phyloP scores from a whole-genome alignment of 352 stramenopile species.

The Phytophthora hibernalis region DNA sequence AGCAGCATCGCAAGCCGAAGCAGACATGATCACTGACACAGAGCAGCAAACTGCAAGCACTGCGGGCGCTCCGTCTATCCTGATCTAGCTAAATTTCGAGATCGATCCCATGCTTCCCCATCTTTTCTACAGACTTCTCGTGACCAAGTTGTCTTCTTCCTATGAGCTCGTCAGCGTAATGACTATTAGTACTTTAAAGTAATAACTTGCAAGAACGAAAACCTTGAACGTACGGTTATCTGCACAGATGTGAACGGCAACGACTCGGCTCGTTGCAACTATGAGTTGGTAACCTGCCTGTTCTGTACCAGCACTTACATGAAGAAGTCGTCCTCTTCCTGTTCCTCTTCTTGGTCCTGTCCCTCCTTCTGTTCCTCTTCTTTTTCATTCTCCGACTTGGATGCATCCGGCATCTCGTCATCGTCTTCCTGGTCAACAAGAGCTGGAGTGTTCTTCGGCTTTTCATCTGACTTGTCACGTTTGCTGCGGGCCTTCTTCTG shows the following conservation, averaged over 20 bases:
- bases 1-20: slow-evolving; percentile 77
- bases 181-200: slow-evolving; percentile 26
- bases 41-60: slow-evolving; percentile 53
- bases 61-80: slow-evolving; percentile 60
- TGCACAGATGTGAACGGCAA: not conserved
- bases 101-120: slow-evolving; percentile 17
- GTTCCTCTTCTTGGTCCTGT: slow-evolving; percentile 37
- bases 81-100: slow-evolving; percentile 52
- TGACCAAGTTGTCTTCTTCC: slow-evolving; percentile 4
- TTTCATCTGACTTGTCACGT: slow-evolving; percentile 51
- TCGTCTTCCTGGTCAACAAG: slow-evolving; percentile 70
- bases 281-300: not conserved
- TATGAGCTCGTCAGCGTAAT: slow-evolving; percentile 34
- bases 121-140: not conserved
- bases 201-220: slow-evolving; percentile 26
- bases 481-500: slow-evolving; percentile 69
- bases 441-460: slow-evolving; percentile 35
- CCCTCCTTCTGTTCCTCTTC: slow-evolving; percentile 32
- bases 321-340: slow-evolving; percentile 79
- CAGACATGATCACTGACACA: slow-evolving; percentile 61
- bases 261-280: too few species aligned
- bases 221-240: slow-evolving; percentile 13
- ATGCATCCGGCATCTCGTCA: slow-evolving; percentile 28
- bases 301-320: slow-evolving; percentile 45
- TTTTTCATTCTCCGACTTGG: slow-evolving; percentile 24